A percentile compares a stretch with the other conserved stretches of the same genome.
Conservation (phyloP, 352 stramenopile genomes). For the Globisporangium polare region DNA sequence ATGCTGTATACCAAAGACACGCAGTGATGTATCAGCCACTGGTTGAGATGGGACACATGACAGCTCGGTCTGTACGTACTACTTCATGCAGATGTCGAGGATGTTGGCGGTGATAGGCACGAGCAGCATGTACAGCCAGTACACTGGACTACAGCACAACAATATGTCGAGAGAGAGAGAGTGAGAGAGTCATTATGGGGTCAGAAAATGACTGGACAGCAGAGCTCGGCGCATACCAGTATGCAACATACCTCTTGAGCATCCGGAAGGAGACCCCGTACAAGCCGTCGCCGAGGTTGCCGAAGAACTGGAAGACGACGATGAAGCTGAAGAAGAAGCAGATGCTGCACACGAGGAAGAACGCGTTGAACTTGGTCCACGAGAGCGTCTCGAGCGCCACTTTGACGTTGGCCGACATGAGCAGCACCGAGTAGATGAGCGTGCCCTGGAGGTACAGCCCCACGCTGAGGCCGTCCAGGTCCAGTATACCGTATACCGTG, state of each 20-base stretch:
- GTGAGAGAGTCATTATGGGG: too few relatives aligned
- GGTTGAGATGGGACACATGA: neutral
- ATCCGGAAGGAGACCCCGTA: slow-evolving; percentile 49
- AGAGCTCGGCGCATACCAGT: neutral
- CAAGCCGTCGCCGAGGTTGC: slow-evolving; percentile 46
- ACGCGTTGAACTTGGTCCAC: slow-evolving; percentile 68
- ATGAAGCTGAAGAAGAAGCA: slow-evolving; percentile 64
- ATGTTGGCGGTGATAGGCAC: slow-evolving; percentile 59
- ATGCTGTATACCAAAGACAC: slow-evolving; percentile 27
- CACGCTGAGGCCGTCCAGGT: slow-evolving; percentile 31
- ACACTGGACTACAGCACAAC: slow-evolving; percentile 33
- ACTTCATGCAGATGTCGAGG: slow-evolving; percentile 59
- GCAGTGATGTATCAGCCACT: neutral
- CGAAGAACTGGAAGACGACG: slow-evolving; percentile 51
- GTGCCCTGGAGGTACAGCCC: slow-evolving; percentile 61
- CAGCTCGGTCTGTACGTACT: slow-evolving; percentile 29
- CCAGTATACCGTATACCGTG: slow-evolving; percentile 33
- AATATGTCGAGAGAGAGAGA: neutral
- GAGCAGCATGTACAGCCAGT: slow-evolving; percentile 66
- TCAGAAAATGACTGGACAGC: neutral
- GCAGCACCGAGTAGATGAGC: slow-evolving; percentile 63
- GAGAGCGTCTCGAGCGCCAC: slow-evolving; percentile 72
- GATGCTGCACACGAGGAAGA: slow-evolving; percentile 53
- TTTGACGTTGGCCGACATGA: slow-evolving; percentile 77
- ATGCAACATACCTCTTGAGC: slow-evolving; percentile 38